These are phyloP conservation scores for Allium cepa DNA, from an alignment of 106 monocot genomes.

Conservation along the genomic window DNA sequence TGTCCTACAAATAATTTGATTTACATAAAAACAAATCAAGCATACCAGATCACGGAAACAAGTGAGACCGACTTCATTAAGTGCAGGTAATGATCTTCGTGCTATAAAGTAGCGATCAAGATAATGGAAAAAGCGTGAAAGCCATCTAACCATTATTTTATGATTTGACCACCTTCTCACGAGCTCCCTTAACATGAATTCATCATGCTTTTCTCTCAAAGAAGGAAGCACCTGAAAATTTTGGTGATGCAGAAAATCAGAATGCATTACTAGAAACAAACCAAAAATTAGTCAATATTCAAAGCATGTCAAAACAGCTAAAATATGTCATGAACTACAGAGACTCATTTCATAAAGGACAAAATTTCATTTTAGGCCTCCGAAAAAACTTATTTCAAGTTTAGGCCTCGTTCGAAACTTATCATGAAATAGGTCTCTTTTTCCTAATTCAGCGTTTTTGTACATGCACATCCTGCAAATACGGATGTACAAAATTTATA, in stretches of 20 bases:
- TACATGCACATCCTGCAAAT: not conserved
- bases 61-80: conserved; percentile 75
- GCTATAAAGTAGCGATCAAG: conserved; percentile 77
- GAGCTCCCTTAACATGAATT: conserved; percentile 84
- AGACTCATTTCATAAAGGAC: no score
- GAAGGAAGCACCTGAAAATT: conserved; percentile 63
- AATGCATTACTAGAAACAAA: no score
- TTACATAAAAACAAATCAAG: not conserved
- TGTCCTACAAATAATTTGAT: not conserved
- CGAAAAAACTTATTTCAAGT: not conserved
- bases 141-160: conserved; percentile 88
- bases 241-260: no score
- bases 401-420: no score
- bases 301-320: not conserved
- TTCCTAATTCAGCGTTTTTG: not conserved
- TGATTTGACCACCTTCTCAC: conserved; percentile 82
- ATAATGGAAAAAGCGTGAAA: conserved; percentile 73
- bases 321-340: not conserved
- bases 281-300: not conserved
- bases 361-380: no score
- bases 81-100: conserved; percentile 57
- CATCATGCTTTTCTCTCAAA: conserved; percentile 75
- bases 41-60: conserved; percentile 84
- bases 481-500: not conserved
- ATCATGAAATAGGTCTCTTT: not conserved